Evolutionary conservation across 2,329 filamentous ascomycete genomes (phyloP).

Genomic region (Rhynchosporium secalis): DNA sequence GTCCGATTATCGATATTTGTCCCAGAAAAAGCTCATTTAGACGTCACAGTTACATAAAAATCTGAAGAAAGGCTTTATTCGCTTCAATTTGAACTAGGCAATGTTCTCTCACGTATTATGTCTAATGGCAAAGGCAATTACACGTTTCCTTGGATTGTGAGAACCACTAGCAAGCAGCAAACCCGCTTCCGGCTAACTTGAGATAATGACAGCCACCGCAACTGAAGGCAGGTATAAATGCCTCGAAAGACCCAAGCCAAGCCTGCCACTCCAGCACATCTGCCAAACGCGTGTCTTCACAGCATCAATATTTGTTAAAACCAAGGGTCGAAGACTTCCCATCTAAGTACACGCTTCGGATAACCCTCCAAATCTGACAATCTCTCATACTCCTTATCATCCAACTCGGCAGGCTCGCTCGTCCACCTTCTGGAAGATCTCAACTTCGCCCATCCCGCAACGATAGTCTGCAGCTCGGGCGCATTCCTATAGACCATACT

Average conservation of each 20-base stretch:
- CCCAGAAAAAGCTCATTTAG: too few relatives aligned
- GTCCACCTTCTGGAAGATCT: not conserved
- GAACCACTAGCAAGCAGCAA: too few relatives aligned
- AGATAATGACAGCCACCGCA: too few relatives aligned
- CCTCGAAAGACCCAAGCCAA: too few relatives aligned
- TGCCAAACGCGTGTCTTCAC: not conserved
- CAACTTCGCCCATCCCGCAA: slow-evolving; percentile 3
- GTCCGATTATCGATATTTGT: not conserved
- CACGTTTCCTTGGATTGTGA: too few relatives aligned
- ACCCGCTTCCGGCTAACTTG: too few relatives aligned
- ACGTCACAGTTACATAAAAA: too few relatives aligned
- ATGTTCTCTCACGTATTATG: too few relatives aligned
- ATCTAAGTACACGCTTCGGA: not conserved
- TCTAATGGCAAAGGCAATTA: too few relatives aligned
- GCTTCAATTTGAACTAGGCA: too few relatives aligned
- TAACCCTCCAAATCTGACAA: not conserved
- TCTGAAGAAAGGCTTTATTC: too few relatives aligned
- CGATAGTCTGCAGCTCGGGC: not conserved
- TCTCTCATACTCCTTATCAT: slow-evolving; percentile 2
- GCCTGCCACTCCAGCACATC: not conserved
- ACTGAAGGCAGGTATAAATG: too few relatives aligned
- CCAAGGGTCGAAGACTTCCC: not conserved
- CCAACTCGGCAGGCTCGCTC: not conserved
- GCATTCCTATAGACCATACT: not conserved
- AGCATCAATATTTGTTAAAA: not conserved